Conservation (phyloP, 1,284 basidiomycete genomes). For the Moesziomyces sp. region DNA sequence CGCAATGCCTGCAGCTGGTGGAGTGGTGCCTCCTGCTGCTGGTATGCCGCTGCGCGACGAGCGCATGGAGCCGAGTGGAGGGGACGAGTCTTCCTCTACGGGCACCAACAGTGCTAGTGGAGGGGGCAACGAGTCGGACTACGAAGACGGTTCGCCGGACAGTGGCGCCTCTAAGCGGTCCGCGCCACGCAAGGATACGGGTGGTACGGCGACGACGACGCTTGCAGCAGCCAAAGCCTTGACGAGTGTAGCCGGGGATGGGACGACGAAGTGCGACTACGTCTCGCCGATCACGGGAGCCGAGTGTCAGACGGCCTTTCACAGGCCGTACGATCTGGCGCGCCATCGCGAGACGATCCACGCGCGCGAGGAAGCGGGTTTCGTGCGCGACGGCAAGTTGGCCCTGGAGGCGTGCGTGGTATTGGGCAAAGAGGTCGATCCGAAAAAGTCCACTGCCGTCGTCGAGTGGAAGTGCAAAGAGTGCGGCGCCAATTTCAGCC, state of each 20-base stretch:
- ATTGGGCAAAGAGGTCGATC: constrained; percentile 66
- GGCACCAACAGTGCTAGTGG: constrained; percentile 18
- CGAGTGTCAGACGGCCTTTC: constrained; percentile 64
- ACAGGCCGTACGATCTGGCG: constrained; percentile 65
- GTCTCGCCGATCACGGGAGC: constrained; percentile 56
- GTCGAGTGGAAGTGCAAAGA: constrained; percentile 66
- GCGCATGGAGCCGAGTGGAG: constrained; percentile 28
- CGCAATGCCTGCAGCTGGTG: background rate
- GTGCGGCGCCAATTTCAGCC: constrained; percentile 51
- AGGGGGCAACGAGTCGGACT: constrained; percentile 40
- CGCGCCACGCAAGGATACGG: constrained; percentile 11
- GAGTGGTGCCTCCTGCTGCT: background rate
- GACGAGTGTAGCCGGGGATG: constrained; percentile 16
- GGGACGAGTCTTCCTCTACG: constrained; percentile 41
- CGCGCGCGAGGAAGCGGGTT: constrained; percentile 60
- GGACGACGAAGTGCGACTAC: constrained; percentile 64
- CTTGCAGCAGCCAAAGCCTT: constrained; percentile 9
- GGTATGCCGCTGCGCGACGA: constrained; percentile 16
- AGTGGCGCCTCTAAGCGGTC: constrained; percentile 1
- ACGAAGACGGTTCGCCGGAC: constrained; percentile 33
- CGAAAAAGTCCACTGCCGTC: constrained; percentile 59
- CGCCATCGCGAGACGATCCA: constrained; percentile 66
- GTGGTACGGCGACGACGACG: constrained; percentile 1
- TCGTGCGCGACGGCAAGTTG: constrained; percentile 58
- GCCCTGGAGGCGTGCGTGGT: constrained; percentile 62